Percentiles rank a stretch among this genome's conserved stretches.
Conservation (phyloP, 2,329 filamentous ascomycete genomes). For the Trichoderma aggressivum region DNA sequence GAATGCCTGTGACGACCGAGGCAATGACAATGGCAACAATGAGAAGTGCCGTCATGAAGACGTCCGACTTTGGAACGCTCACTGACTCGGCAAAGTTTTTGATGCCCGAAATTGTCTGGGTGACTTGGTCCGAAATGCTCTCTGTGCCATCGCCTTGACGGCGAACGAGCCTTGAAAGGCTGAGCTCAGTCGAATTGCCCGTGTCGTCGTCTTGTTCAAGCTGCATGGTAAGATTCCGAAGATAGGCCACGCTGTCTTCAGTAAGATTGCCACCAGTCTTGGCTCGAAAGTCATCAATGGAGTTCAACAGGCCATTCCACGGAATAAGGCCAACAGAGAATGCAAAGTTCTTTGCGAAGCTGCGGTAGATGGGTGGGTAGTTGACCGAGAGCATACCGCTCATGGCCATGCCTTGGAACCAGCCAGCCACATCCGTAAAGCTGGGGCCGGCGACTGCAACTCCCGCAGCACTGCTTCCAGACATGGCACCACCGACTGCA, state of each 20-base stretch:
- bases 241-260: slow-evolving; percentile 67
- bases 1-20: slow-evolving; percentile 77
- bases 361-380: slow-evolving; percentile 83
- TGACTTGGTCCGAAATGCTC: slow-evolving; percentile 30
- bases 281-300: slow-evolving; percentile 80
- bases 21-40: slow-evolving; percentile 85
- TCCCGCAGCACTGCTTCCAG: slow-evolving; percentile 49
- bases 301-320: slow-evolving; percentile 74
- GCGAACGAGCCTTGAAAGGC: slow-evolving; percentile 47
- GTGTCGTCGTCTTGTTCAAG: slow-evolving; percentile 52
- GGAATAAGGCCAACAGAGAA: slow-evolving; percentile 84
- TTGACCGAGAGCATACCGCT: slow-evolving; percentile 94
- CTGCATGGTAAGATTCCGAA: slow-evolving; percentile 73
- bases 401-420: slow-evolving; percentile 91
- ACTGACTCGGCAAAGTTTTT: slow-evolving; percentile 80
- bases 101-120: slow-evolving; percentile 65
- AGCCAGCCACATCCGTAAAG: slow-evolving; percentile 79
- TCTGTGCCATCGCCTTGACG: slow-evolving; percentile 51
- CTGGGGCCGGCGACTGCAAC: slow-evolving; percentile 70
- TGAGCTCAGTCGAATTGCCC: slow-evolving; percentile 36
- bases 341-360: slow-evolving; percentile 88
- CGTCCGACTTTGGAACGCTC: slow-evolving; percentile 81
- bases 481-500: slow-evolving; percentile 59
- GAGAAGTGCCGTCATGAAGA: slow-evolving; percentile 92
- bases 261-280: slow-evolving; percentile 85